Evolutionary conservation across 345 rosid genomes (phyloP).

Genomic region (Psidium friedrichsthalianum): DNA sequence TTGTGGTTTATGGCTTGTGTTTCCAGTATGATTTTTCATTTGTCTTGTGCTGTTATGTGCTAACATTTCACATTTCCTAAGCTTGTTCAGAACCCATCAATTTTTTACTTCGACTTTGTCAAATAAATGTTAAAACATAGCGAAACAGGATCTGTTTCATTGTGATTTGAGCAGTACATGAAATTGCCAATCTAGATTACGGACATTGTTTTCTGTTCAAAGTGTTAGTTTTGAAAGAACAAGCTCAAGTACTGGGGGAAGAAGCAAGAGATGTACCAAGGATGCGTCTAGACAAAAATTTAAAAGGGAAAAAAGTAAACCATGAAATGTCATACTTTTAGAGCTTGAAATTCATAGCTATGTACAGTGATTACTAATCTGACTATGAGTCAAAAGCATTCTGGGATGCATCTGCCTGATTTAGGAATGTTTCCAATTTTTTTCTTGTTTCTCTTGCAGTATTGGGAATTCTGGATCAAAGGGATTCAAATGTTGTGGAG

Average conservation of each 20-base stretch:
- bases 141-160: not conserved
- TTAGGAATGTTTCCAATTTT: too few species aligned
- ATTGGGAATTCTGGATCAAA: not conserved
- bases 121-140: not conserved
- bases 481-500: not conserved
- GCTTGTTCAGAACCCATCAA: not conserved
- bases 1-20: not conserved
- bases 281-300: too few species aligned
- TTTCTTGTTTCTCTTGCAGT: not conserved
- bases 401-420: too few species aligned
- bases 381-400: too few species aligned
- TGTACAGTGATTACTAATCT: too few species aligned
- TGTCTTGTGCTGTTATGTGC: not conserved
- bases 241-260: not conserved
- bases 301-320: too few species aligned
- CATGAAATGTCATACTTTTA: too few species aligned
- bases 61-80: not conserved
- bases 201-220: not conserved
- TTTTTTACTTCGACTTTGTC: not conserved
- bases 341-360: too few species aligned
- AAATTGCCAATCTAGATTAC: not conserved
- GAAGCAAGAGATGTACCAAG: too few species aligned
- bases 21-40: not conserved
- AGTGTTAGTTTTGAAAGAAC: not conserved
- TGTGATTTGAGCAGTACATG: not conserved